Conservation (phyloP, 192 early-diverging fungal genomes). For the Podila verticillata region DNA sequence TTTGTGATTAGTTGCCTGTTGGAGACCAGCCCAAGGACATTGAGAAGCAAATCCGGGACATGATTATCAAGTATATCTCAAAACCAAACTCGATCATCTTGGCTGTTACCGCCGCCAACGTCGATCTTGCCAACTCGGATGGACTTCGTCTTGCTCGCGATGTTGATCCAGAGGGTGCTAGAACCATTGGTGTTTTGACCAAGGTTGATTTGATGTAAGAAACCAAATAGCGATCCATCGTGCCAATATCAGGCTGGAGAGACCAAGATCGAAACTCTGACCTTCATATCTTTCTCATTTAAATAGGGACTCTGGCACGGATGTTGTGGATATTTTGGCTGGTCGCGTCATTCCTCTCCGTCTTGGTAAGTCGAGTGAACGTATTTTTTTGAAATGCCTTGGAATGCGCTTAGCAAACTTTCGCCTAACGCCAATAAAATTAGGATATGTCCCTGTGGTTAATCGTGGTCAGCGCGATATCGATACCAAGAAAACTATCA, state of each 20-base stretch:
- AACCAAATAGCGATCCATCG: background rate
- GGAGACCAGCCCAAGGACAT: conserved; percentile 99
- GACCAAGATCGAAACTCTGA: background rate
- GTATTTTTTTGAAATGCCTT: background rate
- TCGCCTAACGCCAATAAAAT: background rate
- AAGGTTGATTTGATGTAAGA: conserved; percentile 97
- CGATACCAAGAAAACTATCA: conserved; percentile 91
- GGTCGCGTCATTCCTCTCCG: conserved; percentile 96
- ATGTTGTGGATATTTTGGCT: conserved; percentile 99
- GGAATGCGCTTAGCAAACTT: too few relatives aligned
- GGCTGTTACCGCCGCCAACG: conserved; percentile 97
- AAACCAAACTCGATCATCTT: conserved; percentile 99
- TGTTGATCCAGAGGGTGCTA: conserved; percentile 97
- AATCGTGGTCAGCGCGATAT: conserved; percentile 99
- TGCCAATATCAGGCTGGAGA: background rate
- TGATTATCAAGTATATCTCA: conserved; percentile 97
- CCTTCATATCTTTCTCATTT: background rate
- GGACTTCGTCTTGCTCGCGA: conserved; percentile 98
- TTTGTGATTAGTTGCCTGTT: conserved; percentile 78
- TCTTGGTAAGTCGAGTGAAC: conserved; percentile 65
- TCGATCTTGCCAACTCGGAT: conserved; percentile 99
- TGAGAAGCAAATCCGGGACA: conserved; percentile 97
- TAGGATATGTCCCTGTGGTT: conserved; percentile 98
- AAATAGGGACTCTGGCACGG: conserved; percentile 90
- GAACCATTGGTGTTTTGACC: conserved; percentile 99